phyloP scores from a whole-genome alignment of 495 filamentous ascomycete genomes.

The Hyaloscypha bicolor region DNA sequence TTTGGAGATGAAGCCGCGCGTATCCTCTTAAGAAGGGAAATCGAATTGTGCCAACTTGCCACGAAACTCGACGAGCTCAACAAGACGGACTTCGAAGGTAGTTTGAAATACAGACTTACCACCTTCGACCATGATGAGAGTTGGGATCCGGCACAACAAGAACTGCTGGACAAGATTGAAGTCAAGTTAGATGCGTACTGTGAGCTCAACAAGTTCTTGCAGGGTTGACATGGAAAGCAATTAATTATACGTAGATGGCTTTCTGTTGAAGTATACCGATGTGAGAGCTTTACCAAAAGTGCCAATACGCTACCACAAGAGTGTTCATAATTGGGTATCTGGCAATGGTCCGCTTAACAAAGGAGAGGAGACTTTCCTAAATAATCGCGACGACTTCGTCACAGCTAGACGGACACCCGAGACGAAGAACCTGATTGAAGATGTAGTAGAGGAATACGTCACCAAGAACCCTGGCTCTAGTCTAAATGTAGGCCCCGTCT shows the following conservation, averaged over 20 bases:
- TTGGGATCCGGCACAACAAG: conserved; percentile 1
- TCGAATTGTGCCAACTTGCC: conserved; percentile 35
- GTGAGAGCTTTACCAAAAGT: conserved; percentile 9
- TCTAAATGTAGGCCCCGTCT: neutral
- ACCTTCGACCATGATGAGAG: neutral
- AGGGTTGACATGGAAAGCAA: neutral
- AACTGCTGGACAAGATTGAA: conserved; percentile 14
- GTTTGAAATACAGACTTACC: neutral
- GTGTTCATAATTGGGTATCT: conserved; percentile 9
- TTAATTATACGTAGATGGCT: conserved; percentile 1
- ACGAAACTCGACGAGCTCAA: conserved; percentile 24
- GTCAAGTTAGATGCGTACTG: conserved; percentile 7
- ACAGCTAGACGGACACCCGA: neutral
- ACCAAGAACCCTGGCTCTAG: neutral
- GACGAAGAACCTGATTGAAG: neutral
- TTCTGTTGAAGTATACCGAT: conserved; percentile 3
- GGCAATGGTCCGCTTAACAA: neutral
- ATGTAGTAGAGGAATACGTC: neutral
- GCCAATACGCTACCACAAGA: neutral
- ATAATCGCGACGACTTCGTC: conserved; percentile 6
- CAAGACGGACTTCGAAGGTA: neutral
- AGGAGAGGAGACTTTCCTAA: conserved; percentile 11
- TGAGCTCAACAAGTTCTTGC: conserved; percentile 1
- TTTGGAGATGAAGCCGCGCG: conserved; percentile 37
- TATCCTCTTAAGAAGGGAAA: conserved; percentile 39